Evolutionary conservation across 2,329 filamentous ascomycete genomes (phyloP).

Genomic region (Pseudogymnoascus destructans): DNA sequence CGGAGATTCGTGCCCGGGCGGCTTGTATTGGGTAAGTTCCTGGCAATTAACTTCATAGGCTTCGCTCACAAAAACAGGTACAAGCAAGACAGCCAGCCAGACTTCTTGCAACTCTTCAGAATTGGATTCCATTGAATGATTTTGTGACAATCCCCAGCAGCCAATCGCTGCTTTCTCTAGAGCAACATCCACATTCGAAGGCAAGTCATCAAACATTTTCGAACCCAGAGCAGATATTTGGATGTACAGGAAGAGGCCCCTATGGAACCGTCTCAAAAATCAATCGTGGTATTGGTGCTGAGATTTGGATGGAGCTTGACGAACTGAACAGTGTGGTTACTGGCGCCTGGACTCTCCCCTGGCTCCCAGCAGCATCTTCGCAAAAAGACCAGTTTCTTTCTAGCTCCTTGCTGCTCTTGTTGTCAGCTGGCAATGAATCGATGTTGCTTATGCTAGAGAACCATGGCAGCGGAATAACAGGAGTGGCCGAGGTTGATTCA

Average conservation of each 20-base stretch:
- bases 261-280: constrained; percentile 55
- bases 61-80: constrained; percentile 28
- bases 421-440: constrained; percentile 22
- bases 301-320: constrained; percentile 42
- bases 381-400: not conserved
- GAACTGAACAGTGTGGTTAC: constrained; percentile 37
- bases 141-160: constrained; percentile 32
- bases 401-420: constrained; percentile 15
- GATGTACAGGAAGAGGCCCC: constrained; percentile 49
- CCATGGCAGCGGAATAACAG: constrained; percentile 34
- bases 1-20: constrained; percentile 65
- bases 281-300: constrained; percentile 56
- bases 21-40: constrained; percentile 41
- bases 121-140: constrained; percentile 38
- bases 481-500: constrained; percentile 29
- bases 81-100: constrained; percentile 40
- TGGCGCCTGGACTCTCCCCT: constrained; percentile 40
- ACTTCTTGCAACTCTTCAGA: constrained; percentile 48
- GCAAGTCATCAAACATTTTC: constrained; percentile 19
- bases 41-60: not conserved
- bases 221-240: constrained; percentile 47
- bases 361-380: not conserved
- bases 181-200: constrained; percentile 19
- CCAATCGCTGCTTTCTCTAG: constrained; percentile 25
- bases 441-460: constrained; percentile 33